Evolutionary conservation across 1,139 yeast genomes (phyloP).

Genomic region (Pichia sp.): DNA sequence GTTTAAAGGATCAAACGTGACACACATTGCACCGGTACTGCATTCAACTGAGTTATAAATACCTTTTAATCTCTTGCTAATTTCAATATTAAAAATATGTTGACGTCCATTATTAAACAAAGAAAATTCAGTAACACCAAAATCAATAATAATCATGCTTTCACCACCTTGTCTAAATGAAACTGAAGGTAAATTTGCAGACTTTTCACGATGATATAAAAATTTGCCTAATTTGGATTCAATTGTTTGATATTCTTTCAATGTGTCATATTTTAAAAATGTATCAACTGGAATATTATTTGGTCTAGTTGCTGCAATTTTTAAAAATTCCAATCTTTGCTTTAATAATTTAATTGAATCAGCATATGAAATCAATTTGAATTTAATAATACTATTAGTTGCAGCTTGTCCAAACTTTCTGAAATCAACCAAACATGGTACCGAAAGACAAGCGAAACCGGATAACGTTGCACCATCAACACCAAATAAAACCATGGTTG

Average conservation of each 20-base stretch:
- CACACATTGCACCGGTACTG: constrained; percentile 30
- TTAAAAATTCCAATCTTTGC: constrained; percentile 24
- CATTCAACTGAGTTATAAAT: constrained; percentile 28
- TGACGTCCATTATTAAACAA: constrained; percentile 33
- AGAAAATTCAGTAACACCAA: constrained; percentile 29
- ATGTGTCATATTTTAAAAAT: constrained; percentile 19
- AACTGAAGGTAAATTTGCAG: constrained; percentile 22
- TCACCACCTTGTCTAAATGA: constrained; percentile 34
- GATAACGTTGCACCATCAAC: constrained; percentile 35
- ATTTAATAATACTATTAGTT: constrained; percentile 27
- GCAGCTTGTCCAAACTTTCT: constrained; percentile 37
- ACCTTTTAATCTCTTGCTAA: constrained; percentile 13
- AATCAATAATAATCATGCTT: constrained; percentile 32
- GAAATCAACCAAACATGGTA: constrained; percentile 32
- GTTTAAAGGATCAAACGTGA: constrained; percentile 28
- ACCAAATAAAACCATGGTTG: constrained; percentile 31
- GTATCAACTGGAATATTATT: constrained; percentile 12
- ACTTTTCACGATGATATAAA: constrained; percentile 20
- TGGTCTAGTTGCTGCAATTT: constrained; percentile 21
- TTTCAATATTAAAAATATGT: constrained; percentile 21
- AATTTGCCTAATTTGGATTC: constrained; percentile 21
- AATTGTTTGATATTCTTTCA: constrained; percentile 22
- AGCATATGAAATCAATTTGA: constrained; percentile 27
- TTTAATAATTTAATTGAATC: constrained; percentile 29
- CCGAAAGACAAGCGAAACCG: constrained; percentile 33